Evolutionary conservation across 2,329 filamentous ascomycete genomes (phyloP).

Genomic region (Aureobasidium vineae): DNA sequence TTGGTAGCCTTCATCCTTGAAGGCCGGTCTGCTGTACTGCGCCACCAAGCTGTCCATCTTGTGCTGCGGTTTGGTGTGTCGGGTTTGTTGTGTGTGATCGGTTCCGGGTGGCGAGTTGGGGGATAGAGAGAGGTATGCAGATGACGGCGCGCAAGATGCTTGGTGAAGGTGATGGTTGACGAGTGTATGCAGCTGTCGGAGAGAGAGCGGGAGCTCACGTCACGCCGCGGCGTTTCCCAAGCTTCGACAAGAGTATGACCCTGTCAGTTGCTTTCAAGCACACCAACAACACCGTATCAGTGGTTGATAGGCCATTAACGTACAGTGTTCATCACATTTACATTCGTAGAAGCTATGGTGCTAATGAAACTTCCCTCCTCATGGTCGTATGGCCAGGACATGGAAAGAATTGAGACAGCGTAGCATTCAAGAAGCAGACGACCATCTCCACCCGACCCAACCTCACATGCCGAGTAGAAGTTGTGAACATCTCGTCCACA

Average conservation of each 20-base stretch:
- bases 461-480: no score
- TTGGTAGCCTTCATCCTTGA: constrained; percentile 68
- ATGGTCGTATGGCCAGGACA: no score
- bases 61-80: constrained; percentile 18
- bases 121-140: not conserved
- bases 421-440: no score
- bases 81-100: not conserved
- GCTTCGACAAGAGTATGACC: not conserved
- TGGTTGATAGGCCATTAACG: not conserved
- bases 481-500: no score
- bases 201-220: constrained; percentile 5
- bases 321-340: no score
- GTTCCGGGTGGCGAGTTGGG: not conserved
- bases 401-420: no score
- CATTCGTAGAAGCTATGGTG: not conserved
- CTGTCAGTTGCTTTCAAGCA: not conserved
- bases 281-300: not conserved
- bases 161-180: constrained; percentile 17
- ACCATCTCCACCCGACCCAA: no score
- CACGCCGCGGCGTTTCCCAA: constrained; percentile 13
- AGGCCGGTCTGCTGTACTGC: constrained; percentile 79
- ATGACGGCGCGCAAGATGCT: not conserved
- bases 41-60: constrained; percentile 90
- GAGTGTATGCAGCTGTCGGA: constrained; percentile 23
- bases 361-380: not conserved